phyloP scores from a whole-genome alignment of 2,329 filamentous ascomycete species.

The Colletotrichum gigasporum region DNA sequence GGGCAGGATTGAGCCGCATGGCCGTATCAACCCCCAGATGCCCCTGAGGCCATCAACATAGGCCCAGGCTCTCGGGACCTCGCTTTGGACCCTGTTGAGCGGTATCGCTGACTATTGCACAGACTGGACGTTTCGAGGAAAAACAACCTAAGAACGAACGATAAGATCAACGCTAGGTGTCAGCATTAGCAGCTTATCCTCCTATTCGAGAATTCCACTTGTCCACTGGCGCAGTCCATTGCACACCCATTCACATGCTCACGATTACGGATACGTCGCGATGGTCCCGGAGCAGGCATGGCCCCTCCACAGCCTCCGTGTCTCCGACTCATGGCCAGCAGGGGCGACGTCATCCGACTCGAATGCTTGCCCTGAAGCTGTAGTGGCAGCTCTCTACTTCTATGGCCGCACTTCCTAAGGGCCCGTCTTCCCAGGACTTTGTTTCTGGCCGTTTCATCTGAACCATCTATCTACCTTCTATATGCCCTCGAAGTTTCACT shows the following conservation, averaged over 20 bases:
- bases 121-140: neutral
- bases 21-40: neutral
- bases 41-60: neutral
- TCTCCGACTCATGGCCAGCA: neutral
- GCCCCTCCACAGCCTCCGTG: neutral
- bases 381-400: neutral
- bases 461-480: neutral
- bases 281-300: conserved; percentile 3
- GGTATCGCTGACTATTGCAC: neutral
- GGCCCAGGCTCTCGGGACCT: neutral
- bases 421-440: conserved; percentile 1
- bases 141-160: neutral
- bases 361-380: neutral
- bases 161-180: neutral
- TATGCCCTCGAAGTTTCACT: conserved; percentile 1
- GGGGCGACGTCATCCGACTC: neutral
- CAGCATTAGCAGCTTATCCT: neutral
- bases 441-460: conserved; percentile 27
- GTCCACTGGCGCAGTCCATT: neutral
- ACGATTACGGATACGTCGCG: conserved; percentile 22
- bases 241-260: neutral
- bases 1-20: neutral
- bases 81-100: neutral
- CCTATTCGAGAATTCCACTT: neutral
- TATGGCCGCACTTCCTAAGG: neutral